A percentile compares a stretch with the other conserved stretches of the same genome.
These are phyloP conservation scores for Diutina sp. DNA, from an alignment of 1,139 yeast genomes.

Conservation along the genomic window DNA sequence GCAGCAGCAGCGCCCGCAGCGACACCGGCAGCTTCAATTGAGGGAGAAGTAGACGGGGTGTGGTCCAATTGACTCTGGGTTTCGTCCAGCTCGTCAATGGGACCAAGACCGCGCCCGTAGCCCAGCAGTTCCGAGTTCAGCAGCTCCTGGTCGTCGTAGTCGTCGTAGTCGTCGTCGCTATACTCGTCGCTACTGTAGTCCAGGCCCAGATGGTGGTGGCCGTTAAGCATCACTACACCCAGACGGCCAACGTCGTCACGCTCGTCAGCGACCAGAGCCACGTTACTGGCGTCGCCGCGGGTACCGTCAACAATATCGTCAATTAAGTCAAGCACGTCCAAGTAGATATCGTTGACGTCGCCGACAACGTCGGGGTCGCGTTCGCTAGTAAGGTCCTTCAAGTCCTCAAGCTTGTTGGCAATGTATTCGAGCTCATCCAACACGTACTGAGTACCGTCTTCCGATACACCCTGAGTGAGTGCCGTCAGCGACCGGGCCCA, in stretches of 20 bases:
- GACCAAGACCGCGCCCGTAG: background rate
- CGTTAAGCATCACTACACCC: background rate
- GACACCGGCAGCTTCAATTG: background rate
- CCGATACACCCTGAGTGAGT: background rate
- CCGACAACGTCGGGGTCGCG: background rate
- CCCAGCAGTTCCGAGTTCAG: background rate
- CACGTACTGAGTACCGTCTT: constrained; percentile 1
- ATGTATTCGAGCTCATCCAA: background rate
- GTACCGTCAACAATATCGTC: background rate
- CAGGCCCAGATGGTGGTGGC: background rate
- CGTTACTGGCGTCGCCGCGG: background rate
- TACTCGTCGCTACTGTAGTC: background rate
- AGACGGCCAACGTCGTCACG: background rate
- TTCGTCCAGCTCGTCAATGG: constrained; percentile 1
- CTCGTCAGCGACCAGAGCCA: background rate
- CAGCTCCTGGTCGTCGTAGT: constrained; percentile 2
- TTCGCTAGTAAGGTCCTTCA: background rate
- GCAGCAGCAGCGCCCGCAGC: background rate
- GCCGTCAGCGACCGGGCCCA: background rate
- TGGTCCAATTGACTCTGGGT: background rate
- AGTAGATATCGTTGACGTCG: background rate
- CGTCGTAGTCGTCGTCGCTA: background rate
- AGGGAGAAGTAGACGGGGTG: background rate
- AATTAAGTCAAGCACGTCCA: background rate
- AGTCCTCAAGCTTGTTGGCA: background rate